phyloP scores from a whole-genome alignment of 2,329 filamentous ascomycete species.

The Rhynchosporium graminicola region DNA sequence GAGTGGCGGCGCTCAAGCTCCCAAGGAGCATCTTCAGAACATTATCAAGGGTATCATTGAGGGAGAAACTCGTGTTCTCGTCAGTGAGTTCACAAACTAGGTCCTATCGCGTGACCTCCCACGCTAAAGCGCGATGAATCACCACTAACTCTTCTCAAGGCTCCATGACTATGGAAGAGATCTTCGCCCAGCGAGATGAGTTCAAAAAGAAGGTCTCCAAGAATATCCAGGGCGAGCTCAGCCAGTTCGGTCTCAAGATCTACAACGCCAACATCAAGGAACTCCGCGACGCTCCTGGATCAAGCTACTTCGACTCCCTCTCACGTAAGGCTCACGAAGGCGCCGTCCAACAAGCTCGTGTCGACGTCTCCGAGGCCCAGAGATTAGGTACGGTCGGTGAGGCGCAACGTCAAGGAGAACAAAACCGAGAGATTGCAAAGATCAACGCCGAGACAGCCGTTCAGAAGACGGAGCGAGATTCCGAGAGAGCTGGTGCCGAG shows the following conservation, averaged over 20 bases:
- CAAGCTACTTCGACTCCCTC: slow-evolving; percentile 81
- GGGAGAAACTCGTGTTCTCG: slow-evolving; percentile 80
- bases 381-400: slow-evolving; percentile 73
- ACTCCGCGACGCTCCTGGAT: slow-evolving; percentile 77
- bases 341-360: slow-evolving; percentile 74
- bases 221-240: slow-evolving; percentile 61
- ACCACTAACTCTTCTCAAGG: slow-evolving; percentile 36
- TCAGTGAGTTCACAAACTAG: slow-evolving; percentile 48
- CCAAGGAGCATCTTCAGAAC: slow-evolving; percentile 66
- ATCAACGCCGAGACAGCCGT: slow-evolving; percentile 86
- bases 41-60: slow-evolving; percentile 92
- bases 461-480: slow-evolving; percentile 80
- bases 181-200: slow-evolving; percentile 67
- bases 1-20: slow-evolving; percentile 31
- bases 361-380: slow-evolving; percentile 66
- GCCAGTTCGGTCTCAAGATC: slow-evolving; percentile 77
- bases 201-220: slow-evolving; percentile 76
- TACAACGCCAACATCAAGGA: slow-evolving; percentile 80
- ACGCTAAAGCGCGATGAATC: neutral
- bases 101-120: neutral
- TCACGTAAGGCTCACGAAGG: slow-evolving; percentile 84
- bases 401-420: slow-evolving; percentile 74
- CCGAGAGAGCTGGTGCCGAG: slow-evolving; percentile 77
- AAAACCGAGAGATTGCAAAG: slow-evolving; percentile 84
- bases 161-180: slow-evolving; percentile 66